Base-by-base conservation (phyloP, 345 rosid genomes). In the Populus alba region DNA sequence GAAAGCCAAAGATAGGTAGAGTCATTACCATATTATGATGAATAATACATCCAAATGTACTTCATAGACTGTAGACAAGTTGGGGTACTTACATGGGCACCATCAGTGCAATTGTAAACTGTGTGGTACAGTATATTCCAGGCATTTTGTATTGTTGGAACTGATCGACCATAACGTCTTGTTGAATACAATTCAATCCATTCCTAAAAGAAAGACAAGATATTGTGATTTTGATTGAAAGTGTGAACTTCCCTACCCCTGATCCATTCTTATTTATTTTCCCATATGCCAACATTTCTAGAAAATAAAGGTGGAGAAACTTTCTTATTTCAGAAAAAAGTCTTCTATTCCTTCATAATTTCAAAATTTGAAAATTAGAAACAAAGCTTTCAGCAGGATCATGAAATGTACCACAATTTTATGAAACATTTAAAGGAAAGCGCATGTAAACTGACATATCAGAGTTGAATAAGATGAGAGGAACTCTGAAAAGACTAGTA, bases 101-200 rank as follows among this genome's bases (percentile, higher is more conserved):
- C 90, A 69, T 89, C 94, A 15, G 92, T 89, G 84, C 94, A 91
- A 75, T 91, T 91, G 79, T 89, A 91, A 77, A 91, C 71, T 13
- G 94, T 88, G 85, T 81, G 91, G 78, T 88, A 84, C 57, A 91
- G 82, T 72, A 88, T 84, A 66, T 76, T 81, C 94, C 94, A 91
- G 25, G 94, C 89, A 13, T 88, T 85, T 74, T 82, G 83, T 53
- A 88, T 76, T 37, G 61, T 73, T 72, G 89, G 80, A 81, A 82
- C 77, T 53, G 87, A 65, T 74, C 43, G 84, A 49, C 95, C 92
- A 82, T 91, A 89, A 29, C 91, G 91, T 81, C 95, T 88, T 45
- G 83, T 74, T 69, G 89, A 70, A 75, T 89, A 89, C 11, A 67
- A 78, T 79, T 83, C 72, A n/a, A 89, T 85, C 95, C 95, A 91